phyloP scores from a whole-genome alignment of 2,329 filamentous ascomycete species.

The Metarhizium rileyi region DNA sequence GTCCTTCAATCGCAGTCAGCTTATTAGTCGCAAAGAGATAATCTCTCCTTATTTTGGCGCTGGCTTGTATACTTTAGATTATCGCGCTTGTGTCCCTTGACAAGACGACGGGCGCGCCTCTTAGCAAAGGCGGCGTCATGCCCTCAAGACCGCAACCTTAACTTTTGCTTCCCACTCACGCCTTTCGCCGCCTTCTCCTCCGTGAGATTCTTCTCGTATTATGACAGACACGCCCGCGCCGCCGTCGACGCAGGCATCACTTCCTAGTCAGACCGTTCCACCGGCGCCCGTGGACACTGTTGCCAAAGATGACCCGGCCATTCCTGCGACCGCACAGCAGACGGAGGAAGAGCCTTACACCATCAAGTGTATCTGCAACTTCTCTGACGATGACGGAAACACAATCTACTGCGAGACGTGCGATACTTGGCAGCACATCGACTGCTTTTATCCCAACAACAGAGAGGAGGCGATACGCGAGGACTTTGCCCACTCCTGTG shows the following conservation, averaged over 20 bases:
- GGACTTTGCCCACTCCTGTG: slow-evolving; percentile 73
- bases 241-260: slow-evolving; percentile 45
- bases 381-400: slow-evolving; percentile 89
- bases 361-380: slow-evolving; percentile 96
- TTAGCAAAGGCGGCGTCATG: slow-evolving; percentile 46
- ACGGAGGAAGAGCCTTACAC: slow-evolving; percentile 75
- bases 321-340: slow-evolving; percentile 38
- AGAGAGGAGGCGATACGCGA: slow-evolving; percentile 61
- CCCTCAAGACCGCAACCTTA: slow-evolving; percentile 43
- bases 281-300: slow-evolving; percentile 21
- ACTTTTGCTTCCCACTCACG: slow-evolving; percentile 28
- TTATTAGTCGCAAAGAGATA: slow-evolving; percentile 3
- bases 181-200: slow-evolving; percentile 24
- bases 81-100: slow-evolving; percentile 2
- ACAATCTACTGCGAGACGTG: slow-evolving; percentile 95
- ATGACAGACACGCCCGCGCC: slow-evolving; percentile 51
- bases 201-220: slow-evolving; percentile 42
- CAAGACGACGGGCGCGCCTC: slow-evolving; percentile 26
- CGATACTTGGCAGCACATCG: slow-evolving; percentile 97
- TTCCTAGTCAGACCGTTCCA: slow-evolving; percentile 42
- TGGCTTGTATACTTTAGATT: not conserved
- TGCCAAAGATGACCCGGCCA: slow-evolving; percentile 27
- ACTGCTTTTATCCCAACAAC: slow-evolving; percentile 81
- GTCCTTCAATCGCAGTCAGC: not conserved
- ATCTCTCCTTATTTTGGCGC: not conserved